Evolutionary conservation across 345 rosid species (phyloP).

Genomic region (Noccaea bulbosa): DNA sequence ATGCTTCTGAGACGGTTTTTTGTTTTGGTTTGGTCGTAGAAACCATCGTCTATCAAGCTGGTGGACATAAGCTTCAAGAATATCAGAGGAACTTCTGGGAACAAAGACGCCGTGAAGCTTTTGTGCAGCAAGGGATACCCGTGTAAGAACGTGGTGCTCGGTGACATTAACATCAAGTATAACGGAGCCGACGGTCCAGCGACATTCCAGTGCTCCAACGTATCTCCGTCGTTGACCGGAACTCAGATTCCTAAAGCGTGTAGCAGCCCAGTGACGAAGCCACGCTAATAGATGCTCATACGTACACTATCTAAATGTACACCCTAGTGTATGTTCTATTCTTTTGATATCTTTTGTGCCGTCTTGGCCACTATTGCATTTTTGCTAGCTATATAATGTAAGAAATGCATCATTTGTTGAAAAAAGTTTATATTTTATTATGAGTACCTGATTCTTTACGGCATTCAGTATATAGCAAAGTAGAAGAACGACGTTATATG

Average conservation of each 20-base stretch:
- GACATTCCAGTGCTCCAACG: slow-evolving; percentile 45
- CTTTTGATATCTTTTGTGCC: background rate
- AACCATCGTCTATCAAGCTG: slow-evolving; percentile 38
- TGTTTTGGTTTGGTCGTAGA: background rate
- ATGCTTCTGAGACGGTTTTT: background rate
- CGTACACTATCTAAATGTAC: slow-evolving; percentile 25
- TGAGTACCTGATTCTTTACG: background rate
- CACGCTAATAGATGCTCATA: slow-evolving; percentile 15
- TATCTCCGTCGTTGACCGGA: slow-evolving; percentile 46
- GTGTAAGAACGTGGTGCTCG: slow-evolving; percentile 47
- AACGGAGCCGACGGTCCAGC: slow-evolving; percentile 42
- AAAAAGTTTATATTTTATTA: background rate
- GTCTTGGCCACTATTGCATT: background rate
- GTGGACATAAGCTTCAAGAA: slow-evolving; percentile 35
- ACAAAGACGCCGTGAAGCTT: slow-evolving; percentile 51
- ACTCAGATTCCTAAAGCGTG: slow-evolving; percentile 44
- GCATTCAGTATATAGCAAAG: background rate
- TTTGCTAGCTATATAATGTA: slow-evolving; percentile 1
- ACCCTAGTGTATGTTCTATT: slow-evolving; percentile 24
- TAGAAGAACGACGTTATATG: background rate
- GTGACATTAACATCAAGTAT: slow-evolving; percentile 49
- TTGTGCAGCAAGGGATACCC: slow-evolving; percentile 53
- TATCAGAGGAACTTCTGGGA: slow-evolving; percentile 54
- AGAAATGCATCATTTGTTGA: slow-evolving; percentile 1
- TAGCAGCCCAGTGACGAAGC: slow-evolving; percentile 37